Percentiles rank a stretch among this genome's conserved stretches.
Evolutionary conservation across 352 stramenopile genomes (phyloP).

Genomic region (Phytophthora pseudosyringae): DNA sequence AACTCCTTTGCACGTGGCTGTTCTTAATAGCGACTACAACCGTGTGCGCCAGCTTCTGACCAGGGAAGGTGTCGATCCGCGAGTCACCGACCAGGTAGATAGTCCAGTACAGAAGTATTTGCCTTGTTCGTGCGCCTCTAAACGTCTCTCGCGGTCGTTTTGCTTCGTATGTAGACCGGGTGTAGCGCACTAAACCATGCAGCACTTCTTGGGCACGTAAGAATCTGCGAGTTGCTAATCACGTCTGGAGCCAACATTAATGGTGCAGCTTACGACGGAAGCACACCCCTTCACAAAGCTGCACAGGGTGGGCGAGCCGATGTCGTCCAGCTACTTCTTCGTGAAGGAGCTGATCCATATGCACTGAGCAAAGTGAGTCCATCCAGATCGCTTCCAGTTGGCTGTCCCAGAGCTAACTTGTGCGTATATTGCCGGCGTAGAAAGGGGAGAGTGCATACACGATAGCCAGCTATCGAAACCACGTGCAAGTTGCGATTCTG

Average conservation of each 20-base stretch:
- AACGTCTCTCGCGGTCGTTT: not conserved
- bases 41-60: constrained; percentile 24
- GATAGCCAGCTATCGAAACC: constrained; percentile 41
- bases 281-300: constrained; percentile 50
- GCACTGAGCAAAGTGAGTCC: constrained; percentile 32
- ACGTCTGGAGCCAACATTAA: constrained; percentile 28
- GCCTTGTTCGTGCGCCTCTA: not conserved
- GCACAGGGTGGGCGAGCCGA: constrained; percentile 34
- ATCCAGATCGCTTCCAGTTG: not conserved
- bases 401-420: not conserved
- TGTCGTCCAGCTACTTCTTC: constrained; percentile 36
- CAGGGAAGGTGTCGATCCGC: constrained; percentile 2
- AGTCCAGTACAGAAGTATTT: not conserved
- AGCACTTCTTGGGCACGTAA: constrained; percentile 37
- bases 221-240: constrained; percentile 41
- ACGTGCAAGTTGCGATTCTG: constrained; percentile 40
- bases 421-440: constrained; percentile 11
- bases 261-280: constrained; percentile 18
- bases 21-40: constrained; percentile 36
- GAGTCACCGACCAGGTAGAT: constrained; percentile 37
- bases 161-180: constrained; percentile 34
- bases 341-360: constrained; percentile 20
- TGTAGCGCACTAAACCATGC: constrained; percentile 43
- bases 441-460: constrained; percentile 38
- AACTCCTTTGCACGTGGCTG: constrained; percentile 40